Evolutionary conservation across 2,329 filamentous ascomycete genomes (phyloP).

Genomic region (Scedosporium aurantiacum): DNA sequence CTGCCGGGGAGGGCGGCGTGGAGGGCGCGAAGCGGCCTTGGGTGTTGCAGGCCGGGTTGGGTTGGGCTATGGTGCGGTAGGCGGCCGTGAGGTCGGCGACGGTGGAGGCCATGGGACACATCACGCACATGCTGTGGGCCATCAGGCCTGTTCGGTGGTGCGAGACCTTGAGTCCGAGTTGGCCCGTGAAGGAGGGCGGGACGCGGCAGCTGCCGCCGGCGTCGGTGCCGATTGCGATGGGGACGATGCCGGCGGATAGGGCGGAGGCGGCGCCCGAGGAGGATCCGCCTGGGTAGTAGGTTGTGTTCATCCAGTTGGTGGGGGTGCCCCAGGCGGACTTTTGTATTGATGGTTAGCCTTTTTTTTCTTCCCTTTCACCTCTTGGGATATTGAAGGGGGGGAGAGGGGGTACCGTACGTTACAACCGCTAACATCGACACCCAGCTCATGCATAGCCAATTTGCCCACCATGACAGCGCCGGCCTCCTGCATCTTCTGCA

Average conservation of each 20-base stretch:
- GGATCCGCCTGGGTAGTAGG: constrained; percentile 72
- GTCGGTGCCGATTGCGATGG: constrained; percentile 65
- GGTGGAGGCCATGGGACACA: constrained; percentile 65
- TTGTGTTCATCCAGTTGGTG: constrained; percentile 63
- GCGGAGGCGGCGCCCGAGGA: constrained; percentile 67
- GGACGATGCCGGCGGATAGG: constrained; percentile 58
- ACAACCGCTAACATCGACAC: constrained; percentile 73
- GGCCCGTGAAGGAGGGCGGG: constrained; percentile 63
- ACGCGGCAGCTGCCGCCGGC: constrained; percentile 64
- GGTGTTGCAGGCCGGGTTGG: constrained; percentile 50
- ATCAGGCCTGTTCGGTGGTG: constrained; percentile 56
- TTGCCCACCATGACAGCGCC: constrained; percentile 69
- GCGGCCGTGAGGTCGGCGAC: constrained; percentile 69
- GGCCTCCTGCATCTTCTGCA: constrained; percentile 58
- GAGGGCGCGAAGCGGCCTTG: constrained; percentile 55
- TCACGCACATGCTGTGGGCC: constrained; percentile 46
- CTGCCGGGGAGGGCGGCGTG: constrained; percentile 26
- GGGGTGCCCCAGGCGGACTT: constrained; percentile 59
- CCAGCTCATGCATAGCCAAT: constrained; percentile 71
- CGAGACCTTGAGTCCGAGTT: constrained; percentile 71
- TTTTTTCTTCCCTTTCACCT: no score
- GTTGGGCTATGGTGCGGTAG: constrained; percentile 70
- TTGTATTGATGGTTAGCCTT: constrained; percentile 24
- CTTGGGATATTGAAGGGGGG: background rate
- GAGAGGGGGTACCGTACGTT: constrained; percentile 36